Evolutionary conservation across 2,329 filamentous ascomycete genomes (phyloP), one percentile per base, ranked within the genome.

Genomic region (Beauveria australis): DNA sequence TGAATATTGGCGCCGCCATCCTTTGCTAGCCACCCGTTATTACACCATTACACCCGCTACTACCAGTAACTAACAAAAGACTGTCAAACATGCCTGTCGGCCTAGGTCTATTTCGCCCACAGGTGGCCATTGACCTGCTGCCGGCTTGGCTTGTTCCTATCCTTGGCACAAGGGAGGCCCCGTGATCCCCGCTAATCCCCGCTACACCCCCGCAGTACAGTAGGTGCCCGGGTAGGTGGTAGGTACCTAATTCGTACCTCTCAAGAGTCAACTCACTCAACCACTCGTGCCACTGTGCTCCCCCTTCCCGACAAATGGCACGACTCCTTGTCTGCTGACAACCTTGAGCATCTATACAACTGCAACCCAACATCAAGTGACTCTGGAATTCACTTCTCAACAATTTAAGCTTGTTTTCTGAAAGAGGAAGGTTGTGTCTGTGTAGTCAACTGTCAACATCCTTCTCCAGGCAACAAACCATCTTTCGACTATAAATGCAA

Each of bases 281-380:
- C 22, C 22, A 48, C 22, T 6, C 22, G 22, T 26, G 12, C 43
- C 43, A n/a, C 43, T 12, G 18, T 22, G 6, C 16, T 22, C 18
- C 22, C 22, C 12, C 37, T 43, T 30, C 24, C 44, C 30, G 22
- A 58, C 10, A 9, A 41, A 51, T 22, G 19, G 48, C 49, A 40
- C 47, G 28, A 6, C 49, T 52, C 33, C 5, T 24, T 26, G 52
- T 57, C 59, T 57, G 59, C 46, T 61, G 59, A 61, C 59, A 37
- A 53, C 28, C 52, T 47, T 37, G 5, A 40, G 26, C 53, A 46
- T 56, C 30, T 33, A 28, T 57, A 26, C 47, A 37, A 52, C 41
- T 61, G 59, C 40, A 61, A 61, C 59, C 53, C 53, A 47, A 22
- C 53, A 61, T 61, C 59, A 61, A 61, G 53, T 61, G 59, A 61